Percentiles rank a stretch among this genome's conserved stretches.
Evolutionary conservation across 1,284 basidiomycete species (phyloP).

Genomic region (Ceraceosorus bombacis): DNA sequence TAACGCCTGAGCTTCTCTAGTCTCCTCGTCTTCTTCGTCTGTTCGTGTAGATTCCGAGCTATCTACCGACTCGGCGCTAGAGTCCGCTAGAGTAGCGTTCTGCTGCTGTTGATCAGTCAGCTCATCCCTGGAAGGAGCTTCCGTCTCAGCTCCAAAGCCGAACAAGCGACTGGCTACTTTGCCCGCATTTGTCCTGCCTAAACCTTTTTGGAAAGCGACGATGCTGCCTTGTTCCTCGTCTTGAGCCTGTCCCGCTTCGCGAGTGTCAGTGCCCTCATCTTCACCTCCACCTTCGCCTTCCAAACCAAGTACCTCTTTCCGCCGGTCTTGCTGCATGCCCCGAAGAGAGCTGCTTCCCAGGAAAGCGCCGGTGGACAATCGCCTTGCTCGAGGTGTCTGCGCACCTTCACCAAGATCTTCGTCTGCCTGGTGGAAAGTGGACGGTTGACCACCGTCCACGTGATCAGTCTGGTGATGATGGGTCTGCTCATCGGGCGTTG

Average conservation of each 20-base stretch:
- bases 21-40: conserved; percentile 8
- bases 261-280: too few species aligned
- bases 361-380: conserved; percentile 37
- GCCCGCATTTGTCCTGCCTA: conserved; percentile 1
- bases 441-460: conserved; percentile 22
- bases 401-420: conserved; percentile 21
- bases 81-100: not conserved
- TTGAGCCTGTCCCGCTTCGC: conserved; percentile 9
- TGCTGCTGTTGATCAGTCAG: not conserved
- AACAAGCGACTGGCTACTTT: not conserved
- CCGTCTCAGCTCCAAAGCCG: not conserved
- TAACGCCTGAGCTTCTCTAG: conserved; percentile 2
- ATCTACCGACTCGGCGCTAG: not conserved
- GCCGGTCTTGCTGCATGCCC: conserved; percentile 31
- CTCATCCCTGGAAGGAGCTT: not conserved
- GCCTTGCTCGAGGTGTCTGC: conserved; percentile 14
- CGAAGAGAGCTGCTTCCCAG: conserved; percentile 20
- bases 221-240: conserved; percentile 3
- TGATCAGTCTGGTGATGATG: not conserved
- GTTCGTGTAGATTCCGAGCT: not conserved
- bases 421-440: conserved; percentile 24
- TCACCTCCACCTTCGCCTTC: conserved; percentile 6
- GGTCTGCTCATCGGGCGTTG: not conserved
- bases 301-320: conserved; percentile 25
- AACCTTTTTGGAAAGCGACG: conserved; percentile 2